These are phyloP conservation scores for Metarhizium brunneum DNA, from an alignment of 2,329 filamentous ascomycete genomes.

Conservation along the genomic window DNA sequence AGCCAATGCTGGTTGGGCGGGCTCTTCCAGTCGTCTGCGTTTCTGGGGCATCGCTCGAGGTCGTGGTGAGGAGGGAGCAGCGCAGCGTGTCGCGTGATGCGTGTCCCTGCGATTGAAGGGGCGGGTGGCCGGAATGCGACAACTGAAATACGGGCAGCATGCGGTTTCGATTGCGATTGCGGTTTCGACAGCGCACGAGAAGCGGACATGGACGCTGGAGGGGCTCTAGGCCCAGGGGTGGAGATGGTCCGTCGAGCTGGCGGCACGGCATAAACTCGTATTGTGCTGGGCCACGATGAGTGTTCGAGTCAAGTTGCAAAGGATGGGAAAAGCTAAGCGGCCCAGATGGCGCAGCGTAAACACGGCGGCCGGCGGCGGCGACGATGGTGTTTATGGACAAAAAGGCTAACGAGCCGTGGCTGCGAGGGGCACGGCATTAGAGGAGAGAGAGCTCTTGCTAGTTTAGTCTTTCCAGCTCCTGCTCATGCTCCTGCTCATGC, in stretches of 20 bases:
- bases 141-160: neutral
- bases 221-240: neutral
- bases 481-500: too few relatives aligned
- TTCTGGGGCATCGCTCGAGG: slow-evolving; percentile 24
- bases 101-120: neutral
- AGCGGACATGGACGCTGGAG: neutral
- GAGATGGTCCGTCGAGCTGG: neutral
- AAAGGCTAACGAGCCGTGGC: neutral
- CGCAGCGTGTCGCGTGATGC: neutral
- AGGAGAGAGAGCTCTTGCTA: neutral
- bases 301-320: neutral
- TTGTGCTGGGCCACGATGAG: neutral
- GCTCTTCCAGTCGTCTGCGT: slow-evolving; percentile 25
- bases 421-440: neutral
- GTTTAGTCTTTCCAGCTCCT: neutral
- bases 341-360: neutral
- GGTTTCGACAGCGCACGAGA: neutral
- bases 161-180: neutral
- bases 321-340: too few relatives aligned
- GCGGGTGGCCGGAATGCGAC: neutral
- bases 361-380: neutral
- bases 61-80: neutral
- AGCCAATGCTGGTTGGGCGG: slow-evolving; percentile 10
- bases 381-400: neutral
- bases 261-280: neutral